Evolutionary conservation across 306 rosid genomes (phyloP), one percentile per base, ranked within the genome.

Genomic region (Carpinus viminea): DNA sequence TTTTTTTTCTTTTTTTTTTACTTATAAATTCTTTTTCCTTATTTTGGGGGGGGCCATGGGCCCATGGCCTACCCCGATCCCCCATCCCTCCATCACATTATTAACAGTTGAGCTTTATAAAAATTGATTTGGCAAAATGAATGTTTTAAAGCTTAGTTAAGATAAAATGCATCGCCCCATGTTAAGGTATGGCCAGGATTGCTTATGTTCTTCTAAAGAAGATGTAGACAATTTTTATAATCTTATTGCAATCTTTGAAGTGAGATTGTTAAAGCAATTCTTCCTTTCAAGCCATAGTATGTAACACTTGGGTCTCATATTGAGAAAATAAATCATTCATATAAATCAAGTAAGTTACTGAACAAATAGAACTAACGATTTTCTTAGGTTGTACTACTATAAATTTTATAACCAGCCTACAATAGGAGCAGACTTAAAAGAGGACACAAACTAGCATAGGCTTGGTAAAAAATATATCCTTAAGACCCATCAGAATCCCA

Each of bases 121-220:
- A 48, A n/a, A 31, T 45, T 48, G 57, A 26, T 38, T 43, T 59
- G 17, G 18, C 9, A 74, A 74, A 50, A 64, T n/a, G 4, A 3
- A 28, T 38, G 12, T 26, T 8, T 12, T 59, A 26, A 61, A 12
- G 17, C 8, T 31, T 28, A 43, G 68, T 28, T n/a, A 57, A 57
- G 34, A 61, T 28, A 28, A 28, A 12, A 21, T 61, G 68, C 43
- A 11, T 21, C 10, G 34, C 4, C n/a, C n/a, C n/a, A n/a, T n/a
- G n/a, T n/a, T n/a, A n/a, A 61, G 43, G 41, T 28, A 28, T n/a
- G n/a, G n/a, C 36, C 70, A 36, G 70, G 70, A 43, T 64, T 64
- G 20, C 24, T 6, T 15, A 4, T 61, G 17, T 10, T 61, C 68
- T 12, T 61, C 36, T 18, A 13, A 61, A 61, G 16, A 28, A 61